Percentiles rank a stretch among this genome's conserved stretches.
Conservation (phyloP, 371 early-diverging fungal genomes). For the Syncephalis plumigaleata region DNA sequence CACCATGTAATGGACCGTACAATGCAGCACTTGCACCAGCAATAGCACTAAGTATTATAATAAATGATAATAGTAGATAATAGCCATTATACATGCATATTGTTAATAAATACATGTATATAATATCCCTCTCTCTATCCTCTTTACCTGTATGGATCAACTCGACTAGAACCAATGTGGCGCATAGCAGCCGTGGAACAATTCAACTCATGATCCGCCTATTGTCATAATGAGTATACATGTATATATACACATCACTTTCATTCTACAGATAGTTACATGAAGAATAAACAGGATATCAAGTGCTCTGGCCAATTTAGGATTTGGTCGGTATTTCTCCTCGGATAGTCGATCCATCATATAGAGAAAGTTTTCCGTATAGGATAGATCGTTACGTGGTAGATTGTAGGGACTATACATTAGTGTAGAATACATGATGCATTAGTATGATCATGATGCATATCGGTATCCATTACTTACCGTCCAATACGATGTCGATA, state of each 20-base stretch:
- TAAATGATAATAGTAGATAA: not conserved
- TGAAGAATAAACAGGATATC: conserved; percentile 40
- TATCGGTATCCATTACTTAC: not conserved
- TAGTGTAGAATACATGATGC: conserved; percentile 19
- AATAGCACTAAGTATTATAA: conserved; percentile 4
- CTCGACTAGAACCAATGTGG: conserved; percentile 28
- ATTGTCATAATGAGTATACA: not conserved
- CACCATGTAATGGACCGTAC: conserved; percentile 39
- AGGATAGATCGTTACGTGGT: conserved; percentile 18
- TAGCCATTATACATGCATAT: too few relatives aligned
- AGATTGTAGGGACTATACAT: conserved; percentile 28
- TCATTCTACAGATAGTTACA: conserved; percentile 16
- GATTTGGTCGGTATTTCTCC: conserved; percentile 26
- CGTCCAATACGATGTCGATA: conserved; percentile 14
- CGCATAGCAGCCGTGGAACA: conserved; percentile 45
- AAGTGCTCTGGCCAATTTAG: conserved; percentile 24
- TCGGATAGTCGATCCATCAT: conserved; percentile 40
- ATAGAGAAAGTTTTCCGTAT: conserved; percentile 34
- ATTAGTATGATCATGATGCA: too few relatives aligned
- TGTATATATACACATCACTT: conserved; percentile 2
- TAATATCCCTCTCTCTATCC: too few relatives aligned
- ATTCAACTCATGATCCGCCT: conserved; percentile 20
- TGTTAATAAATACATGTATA: too few relatives aligned
- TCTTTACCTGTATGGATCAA: conserved; percentile 31
- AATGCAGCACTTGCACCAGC: conserved; percentile 12